A percentile compares a stretch with the other conserved stretches of the same genome.
phyloP scores from a whole-genome alignment of 495 filamentous ascomycete species.

The Podospora fimiseda region DNA sequence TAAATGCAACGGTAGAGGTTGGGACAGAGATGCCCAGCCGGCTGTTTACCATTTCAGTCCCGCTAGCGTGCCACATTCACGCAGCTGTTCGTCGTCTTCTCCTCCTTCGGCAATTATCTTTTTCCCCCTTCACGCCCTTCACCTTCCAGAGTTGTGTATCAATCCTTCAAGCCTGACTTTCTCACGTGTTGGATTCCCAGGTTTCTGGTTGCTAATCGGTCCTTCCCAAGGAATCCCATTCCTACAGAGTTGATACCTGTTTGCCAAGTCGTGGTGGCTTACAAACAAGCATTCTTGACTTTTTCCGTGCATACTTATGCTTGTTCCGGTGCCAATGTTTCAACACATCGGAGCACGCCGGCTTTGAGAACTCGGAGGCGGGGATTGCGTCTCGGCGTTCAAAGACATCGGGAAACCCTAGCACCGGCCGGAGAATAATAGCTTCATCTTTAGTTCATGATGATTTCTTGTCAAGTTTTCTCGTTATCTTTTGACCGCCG shows the following conservation, averaged over 20 bases:
- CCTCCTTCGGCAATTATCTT: conserved; percentile 1
- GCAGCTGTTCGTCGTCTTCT: background rate
- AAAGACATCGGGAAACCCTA: too few relatives aligned
- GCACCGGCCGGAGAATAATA: background rate
- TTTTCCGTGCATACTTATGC: too few relatives aligned
- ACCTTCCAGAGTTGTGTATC: background rate
- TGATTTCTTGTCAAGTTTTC: background rate
- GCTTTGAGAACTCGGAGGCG: too few relatives aligned
- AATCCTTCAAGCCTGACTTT: too few relatives aligned
- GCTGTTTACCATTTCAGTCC: background rate
- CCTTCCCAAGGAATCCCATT: too few relatives aligned
- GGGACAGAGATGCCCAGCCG: background rate
- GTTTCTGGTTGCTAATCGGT: background rate
- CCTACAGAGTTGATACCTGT: too few relatives aligned
- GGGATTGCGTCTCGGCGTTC: too few relatives aligned
- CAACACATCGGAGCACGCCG: too few relatives aligned
- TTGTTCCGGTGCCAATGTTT: too few relatives aligned
- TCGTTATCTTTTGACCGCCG: background rate
- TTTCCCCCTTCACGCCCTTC: background rate
- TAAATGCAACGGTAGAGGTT: conserved; percentile 6
- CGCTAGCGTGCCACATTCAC: conserved; percentile 2
- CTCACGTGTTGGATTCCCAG: background rate
- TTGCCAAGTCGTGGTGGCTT: background rate
- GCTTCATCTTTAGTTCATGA: background rate
- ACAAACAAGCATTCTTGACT: background rate